These are phyloP conservation scores for Boechera divaricarpa DNA, from an alignment of 345 rosid genomes.

Conservation along the genomic window DNA sequence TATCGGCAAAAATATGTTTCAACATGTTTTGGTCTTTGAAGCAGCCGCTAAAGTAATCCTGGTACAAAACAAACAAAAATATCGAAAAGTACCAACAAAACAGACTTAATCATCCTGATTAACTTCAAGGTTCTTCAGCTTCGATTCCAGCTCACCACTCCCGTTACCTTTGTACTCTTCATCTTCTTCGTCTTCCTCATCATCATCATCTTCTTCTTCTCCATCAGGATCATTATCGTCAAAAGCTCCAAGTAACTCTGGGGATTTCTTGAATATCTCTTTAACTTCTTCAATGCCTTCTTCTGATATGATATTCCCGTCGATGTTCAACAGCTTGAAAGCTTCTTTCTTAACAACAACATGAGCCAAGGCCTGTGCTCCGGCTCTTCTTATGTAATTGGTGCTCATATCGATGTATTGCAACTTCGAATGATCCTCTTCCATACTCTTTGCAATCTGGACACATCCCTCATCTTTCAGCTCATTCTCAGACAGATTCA, in stretches of 20 bases:
- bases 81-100: slow-evolving; percentile 1
- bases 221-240: slow-evolving; percentile 94
- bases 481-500: slow-evolving; percentile 90
- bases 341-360: slow-evolving; percentile 65
- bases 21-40: slow-evolving; percentile 15
- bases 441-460: slow-evolving; percentile 66
- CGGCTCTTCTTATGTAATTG: slow-evolving; percentile 68
- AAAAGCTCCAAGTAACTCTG: slow-evolving; percentile 66
- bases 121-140: slow-evolving; percentile 76
- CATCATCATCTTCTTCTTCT: slow-evolving; percentile 58
- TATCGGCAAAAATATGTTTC: slow-evolving; percentile 9
- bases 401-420: slow-evolving; percentile 68
- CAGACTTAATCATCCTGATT: slow-evolving; percentile 49
- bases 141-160: slow-evolving; percentile 66
- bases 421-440: slow-evolving; percentile 58
- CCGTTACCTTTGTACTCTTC: slow-evolving; percentile 54
- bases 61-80: slow-evolving; percentile 23
- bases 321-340: slow-evolving; percentile 69
- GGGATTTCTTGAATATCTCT: slow-evolving; percentile 68
- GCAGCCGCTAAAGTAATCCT: slow-evolving; percentile 21
- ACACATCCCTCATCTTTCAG: slow-evolving; percentile 84
- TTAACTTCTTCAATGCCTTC: slow-evolving; percentile 85
- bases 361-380: slow-evolving; percentile 68
- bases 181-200: slow-evolving; percentile 59
- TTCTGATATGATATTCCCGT: slow-evolving; percentile 78